Base-by-base conservation (phyloP, 163 green algal genomes). In the Chlamydomonas reinhardtii region DNA sequence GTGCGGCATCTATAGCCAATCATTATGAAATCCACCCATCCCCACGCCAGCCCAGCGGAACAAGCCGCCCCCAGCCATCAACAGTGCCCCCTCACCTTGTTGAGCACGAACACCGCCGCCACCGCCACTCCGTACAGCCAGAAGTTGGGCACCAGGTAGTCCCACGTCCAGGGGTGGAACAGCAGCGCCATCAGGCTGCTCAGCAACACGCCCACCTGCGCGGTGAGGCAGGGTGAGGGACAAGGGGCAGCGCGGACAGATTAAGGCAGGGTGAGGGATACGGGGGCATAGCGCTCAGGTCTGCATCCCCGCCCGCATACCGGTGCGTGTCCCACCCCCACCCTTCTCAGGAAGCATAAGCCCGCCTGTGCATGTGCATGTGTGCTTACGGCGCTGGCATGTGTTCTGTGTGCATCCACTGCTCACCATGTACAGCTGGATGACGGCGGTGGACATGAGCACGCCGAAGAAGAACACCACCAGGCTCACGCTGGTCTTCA, bases 401-500 rank as follows among this genome's bases (percentile, higher is more conserved):
- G n/a, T n/a, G n/a, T n/a, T n/a, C n/a, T n/a, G n/a, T n/a, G n/a
- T n/a, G n/a, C n/a, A n/a, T n/a, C 39, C 39, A 48, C 5, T 48
- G 39, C 39, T 24, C 27, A 87, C 82, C 71, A 87, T 75, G n/a
- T 87, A 87, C n/a, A 87, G 72, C 61, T 87, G 82, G 82, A 87
- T 87, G 61, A 87, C 82, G 17, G 82, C 82, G 2, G 82, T 87
- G 24, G 39, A 71, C 72, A 87, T 81, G 72, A 87, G 82, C 61
- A 87, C 82, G 27, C 82, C 82, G n/a, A 87, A 87, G 71, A 87
- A 80, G 56, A 87, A 87, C 72, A 87, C 72, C 61, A 87, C 82
- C 29, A 87, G n/a, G 9, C 48, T 74, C 39, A 87, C 59, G 31
- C 15, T 19, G 0, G 72, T 70, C 35, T 80, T 35, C 31, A 68